Base-by-base conservation (phyloP, 768 basidiomycete genomes). In the Leccinum variicolor region DNA sequence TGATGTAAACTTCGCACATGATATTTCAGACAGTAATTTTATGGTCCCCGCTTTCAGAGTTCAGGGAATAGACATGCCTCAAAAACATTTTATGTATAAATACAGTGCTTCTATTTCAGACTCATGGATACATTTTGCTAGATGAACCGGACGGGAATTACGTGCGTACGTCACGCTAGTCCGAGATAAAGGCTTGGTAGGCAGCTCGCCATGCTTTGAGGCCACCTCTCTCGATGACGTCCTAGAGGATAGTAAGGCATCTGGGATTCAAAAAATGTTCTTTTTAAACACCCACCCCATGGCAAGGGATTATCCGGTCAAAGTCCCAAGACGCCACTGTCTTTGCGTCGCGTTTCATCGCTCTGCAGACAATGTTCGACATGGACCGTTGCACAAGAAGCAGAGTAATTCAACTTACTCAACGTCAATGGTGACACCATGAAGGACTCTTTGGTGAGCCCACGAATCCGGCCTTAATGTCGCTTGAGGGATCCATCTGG, bases 251-350 rank as follows among this genome's bases (percentile, higher is more conserved):
- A 26, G 34, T 62, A 13, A 69, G 49, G 49, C 33, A 47, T 33
- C 25, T 9, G 47, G 15, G 49, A 46, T 17, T 31, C 14, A 13
- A 28, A 50, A 29, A 23, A 17, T 9, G 14, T 25, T 26, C 28
- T 0, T 31, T n/a, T 19, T 39, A 13, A 53, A 41, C 25, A 63
- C 77, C 58, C 54, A 80, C 81, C 26, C 80, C 81, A 69, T 90
- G 88, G 61, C 89, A 90, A 56, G 87, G 86, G 46, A 90, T 89
- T 61, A 90, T 85, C 46, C 84, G 75, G 6, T 85, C 78, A 65
- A 90, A 89, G 62, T 86, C 83, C 92, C 92, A 93, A 0, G 70
- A 77, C 1, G 81, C 77, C 3, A 93, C 89, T 1, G 77, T 83
- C 63, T 78, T 81, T 6, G 81, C 84, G 60, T 88, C 85, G 21